phyloP scores from a whole-genome alignment of 169 alveolate genomes.

The Plasmodium coatneyi region DNA sequence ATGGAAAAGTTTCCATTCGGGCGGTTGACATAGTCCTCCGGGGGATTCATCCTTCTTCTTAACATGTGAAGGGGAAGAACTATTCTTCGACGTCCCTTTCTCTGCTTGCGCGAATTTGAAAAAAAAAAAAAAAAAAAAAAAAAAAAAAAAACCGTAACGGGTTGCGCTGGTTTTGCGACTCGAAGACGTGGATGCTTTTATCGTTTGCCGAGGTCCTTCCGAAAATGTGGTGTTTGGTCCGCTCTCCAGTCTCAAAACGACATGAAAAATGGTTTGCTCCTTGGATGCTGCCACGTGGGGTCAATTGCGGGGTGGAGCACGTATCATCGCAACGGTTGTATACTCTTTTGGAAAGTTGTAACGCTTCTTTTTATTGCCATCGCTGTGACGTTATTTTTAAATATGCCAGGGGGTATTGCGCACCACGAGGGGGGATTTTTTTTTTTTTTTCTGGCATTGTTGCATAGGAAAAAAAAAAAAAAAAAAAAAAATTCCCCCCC shows the following conservation, averaged over 20 bases:
- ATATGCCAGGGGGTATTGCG: neutral
- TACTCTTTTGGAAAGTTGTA: neutral
- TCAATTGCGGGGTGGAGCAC: no score
- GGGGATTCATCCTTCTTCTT: neutral
- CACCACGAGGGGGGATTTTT: neutral
- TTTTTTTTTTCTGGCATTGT: no score
- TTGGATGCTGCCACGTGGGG: neutral
- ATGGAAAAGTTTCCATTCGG: neutral
- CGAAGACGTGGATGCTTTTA: neutral
- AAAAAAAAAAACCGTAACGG: no score
- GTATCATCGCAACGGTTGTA: neutral
- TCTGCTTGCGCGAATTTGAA: neutral
- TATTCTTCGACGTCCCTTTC: neutral
- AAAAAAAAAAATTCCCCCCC: neutral
- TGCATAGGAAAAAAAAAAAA: no score
- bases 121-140: no score
- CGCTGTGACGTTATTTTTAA: no score
- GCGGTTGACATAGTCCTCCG: neutral
- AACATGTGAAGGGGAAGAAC: neutral
- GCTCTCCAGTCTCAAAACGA: neutral
- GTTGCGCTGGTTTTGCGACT: neutral
- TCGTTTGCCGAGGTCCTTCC: neutral
- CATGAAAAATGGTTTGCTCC: neutral
- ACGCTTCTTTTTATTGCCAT: neutral
- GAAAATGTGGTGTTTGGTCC: neutral